Percentiles rank a stretch among this genome's conserved stretches.
Conservation (phyloP, 2,329 filamentous ascomycete species). For the Ceratocystis huliohia region DNA sequence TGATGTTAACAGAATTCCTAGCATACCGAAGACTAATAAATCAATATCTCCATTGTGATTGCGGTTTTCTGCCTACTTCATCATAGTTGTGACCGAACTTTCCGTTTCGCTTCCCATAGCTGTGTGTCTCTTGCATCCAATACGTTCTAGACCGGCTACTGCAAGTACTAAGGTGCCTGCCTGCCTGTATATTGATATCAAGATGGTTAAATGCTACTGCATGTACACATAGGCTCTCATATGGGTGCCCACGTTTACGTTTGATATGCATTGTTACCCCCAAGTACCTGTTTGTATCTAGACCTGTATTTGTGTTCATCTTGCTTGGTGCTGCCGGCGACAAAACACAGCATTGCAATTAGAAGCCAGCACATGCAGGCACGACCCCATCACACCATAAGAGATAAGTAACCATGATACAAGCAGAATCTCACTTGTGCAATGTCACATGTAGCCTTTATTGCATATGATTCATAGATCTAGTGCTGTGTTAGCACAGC, state of each 20-base stretch:
- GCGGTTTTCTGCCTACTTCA: neutral
- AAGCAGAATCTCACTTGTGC: neutral
- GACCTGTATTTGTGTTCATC: too few species aligned
- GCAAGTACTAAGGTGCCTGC: too few species aligned
- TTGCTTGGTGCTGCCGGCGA: too few species aligned
- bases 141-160: neutral
- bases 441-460: neutral
- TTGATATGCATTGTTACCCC: too few species aligned
- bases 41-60: neutral
- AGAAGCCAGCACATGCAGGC: too few species aligned
- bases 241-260: neutral
- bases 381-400: neutral
- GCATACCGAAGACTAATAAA: neutral
- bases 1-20: neutral
- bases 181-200: neutral
- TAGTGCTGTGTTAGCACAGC: neutral
- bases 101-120: neutral
- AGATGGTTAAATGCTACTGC: neutral
- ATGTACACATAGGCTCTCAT: neutral
- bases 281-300: too few species aligned
- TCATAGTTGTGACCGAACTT: neutral
- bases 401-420: neutral
- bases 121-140: neutral
- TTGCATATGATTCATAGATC: neutral
- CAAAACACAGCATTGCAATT: too few species aligned